phyloP scores from a whole-genome alignment of 1,139 yeast species.

The Hanseniaspora uvarum region DNA sequence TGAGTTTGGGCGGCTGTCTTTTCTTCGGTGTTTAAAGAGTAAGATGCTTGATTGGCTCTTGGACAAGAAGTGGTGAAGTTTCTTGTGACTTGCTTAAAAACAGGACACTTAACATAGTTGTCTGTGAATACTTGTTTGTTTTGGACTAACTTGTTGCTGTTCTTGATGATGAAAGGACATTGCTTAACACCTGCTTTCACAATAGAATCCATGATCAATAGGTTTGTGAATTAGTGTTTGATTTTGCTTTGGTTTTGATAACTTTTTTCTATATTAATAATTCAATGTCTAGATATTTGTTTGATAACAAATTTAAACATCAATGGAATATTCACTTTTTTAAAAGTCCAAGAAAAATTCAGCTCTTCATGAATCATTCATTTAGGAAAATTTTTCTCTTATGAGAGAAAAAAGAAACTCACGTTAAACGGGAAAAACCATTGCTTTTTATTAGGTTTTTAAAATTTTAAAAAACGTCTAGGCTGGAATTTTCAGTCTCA shows the following conservation, averaged over 20 bases:
- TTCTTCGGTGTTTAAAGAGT: slow-evolving; percentile 44
- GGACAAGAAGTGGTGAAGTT: slow-evolving; percentile 27
- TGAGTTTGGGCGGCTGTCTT: slow-evolving; percentile 36
- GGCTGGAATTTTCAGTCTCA: neutral
- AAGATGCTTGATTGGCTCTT: slow-evolving; percentile 47
- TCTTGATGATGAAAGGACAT: slow-evolving; percentile 70
- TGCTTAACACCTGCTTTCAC: slow-evolving; percentile 67
- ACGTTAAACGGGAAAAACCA: no score
- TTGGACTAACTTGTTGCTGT: slow-evolving; percentile 19
- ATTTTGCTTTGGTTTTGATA: neutral
- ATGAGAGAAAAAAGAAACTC: no score
- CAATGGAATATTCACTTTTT: no score
- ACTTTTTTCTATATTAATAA: neutral
- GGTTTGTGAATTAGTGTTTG: neutral
- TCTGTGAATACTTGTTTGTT: slow-evolving; percentile 39
- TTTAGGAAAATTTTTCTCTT: no score
- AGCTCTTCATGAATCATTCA: no score
- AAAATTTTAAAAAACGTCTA: neutral
- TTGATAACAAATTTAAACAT: no score
- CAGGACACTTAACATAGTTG: slow-evolving; percentile 47
- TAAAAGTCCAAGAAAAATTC: no score
- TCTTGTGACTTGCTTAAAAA: slow-evolving; percentile 69
- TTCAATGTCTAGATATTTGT: no score
- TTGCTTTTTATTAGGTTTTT: no score
- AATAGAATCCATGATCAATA: slow-evolving; percentile 55